Base-by-base conservation (phyloP, 2,329 filamentous ascomycete genomes). In the Lojkania enalia region DNA sequence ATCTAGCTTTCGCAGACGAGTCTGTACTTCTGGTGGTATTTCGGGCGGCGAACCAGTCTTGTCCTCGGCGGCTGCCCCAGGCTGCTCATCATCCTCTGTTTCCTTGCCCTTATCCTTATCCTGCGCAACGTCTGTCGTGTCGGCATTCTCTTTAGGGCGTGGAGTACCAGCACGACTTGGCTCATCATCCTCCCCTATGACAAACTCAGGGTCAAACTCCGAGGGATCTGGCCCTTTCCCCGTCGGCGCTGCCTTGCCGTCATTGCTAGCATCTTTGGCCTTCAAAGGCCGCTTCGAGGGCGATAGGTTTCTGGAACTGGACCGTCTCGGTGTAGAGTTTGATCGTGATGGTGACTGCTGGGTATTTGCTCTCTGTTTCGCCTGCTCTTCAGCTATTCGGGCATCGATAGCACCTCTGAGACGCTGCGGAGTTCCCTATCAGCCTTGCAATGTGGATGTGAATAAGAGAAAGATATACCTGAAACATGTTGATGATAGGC, bases 381-480 rank as follows among this genome's bases (percentile, higher is more conserved):
- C 87, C 72, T 95, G 89, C 73, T 96, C 91, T 74, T 96, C 90
- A 61, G 90, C 88, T 62, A 96, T 94, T 61, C 86, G 86, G 60
- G 85, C 84, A 68, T 95, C 88, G 68, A 95, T 90, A 48, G 87
- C 87, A 61, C 86, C 88, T 74, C 89, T 88, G 59, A 95, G 77
- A 76, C 88, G 83, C 87, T 94, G 48, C 45, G 35, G 15, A 30
- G 32, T 41, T 23, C 37, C 38, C 35, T 33, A 56, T 66, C 39
- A 66, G 63, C 56, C 39, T 32, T 32, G 27, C 31, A 33, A 13
- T 14, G 21, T 23, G 27, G 20, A 23, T 25, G 18, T n/a, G 12
- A 39, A 27, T 27, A 27, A n/a, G 25, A n/a, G 25, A 27, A 27
- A 9, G 7, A 27, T n/a, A 7, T 27, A n/a, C 32, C 35, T 49